Percentiles rank a stretch among this genome's conserved stretches.
Conservation (phyloP, 2,329 filamentous ascomycete genomes). For the Passalora sequoiae region DNA sequence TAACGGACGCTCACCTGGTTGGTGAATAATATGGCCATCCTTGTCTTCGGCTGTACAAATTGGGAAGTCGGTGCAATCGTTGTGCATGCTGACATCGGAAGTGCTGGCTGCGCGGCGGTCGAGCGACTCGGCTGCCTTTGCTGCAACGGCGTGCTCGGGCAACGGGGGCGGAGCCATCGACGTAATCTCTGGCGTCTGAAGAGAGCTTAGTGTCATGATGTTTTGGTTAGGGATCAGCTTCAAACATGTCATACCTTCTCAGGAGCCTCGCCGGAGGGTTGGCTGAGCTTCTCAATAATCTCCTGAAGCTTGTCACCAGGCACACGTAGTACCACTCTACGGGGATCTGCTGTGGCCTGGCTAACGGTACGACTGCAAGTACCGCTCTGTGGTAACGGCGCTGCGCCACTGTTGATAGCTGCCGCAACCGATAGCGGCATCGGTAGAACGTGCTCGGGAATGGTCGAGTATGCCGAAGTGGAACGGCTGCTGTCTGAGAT, state of each 20-base stretch:
- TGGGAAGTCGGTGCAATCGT: conserved; percentile 28
- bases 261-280: too few relatives aligned
- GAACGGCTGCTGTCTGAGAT: conserved; percentile 15
- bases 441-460: too few relatives aligned
- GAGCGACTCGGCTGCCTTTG: conserved; percentile 4
- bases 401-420: conserved; percentile 1
- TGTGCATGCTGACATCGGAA: conserved; percentile 36
- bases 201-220: too few relatives aligned
- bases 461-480: conserved; percentile 23
- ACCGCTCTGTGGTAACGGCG: conserved; percentile 1
- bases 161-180: conserved; percentile 28
- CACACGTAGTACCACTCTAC: conserved; percentile 17
- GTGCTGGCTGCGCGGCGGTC: conserved; percentile 16
- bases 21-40: conserved; percentile 24
- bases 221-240: too few relatives aligned
- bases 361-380: neutral
- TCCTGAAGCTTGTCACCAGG: conserved; percentile 29
- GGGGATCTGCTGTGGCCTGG: neutral
- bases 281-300: too few relatives aligned
- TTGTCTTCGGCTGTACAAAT: conserved; percentile 28
- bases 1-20: conserved; percentile 7
- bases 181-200: neutral
- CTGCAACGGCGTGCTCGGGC: conserved; percentile 16
- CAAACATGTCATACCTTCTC: too few relatives aligned
- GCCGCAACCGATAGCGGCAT: conserved; percentile 7